Evolutionary conservation across 352 stramenopile genomes (phyloP).

Genomic region (Proteromonas lacertae): DNA sequence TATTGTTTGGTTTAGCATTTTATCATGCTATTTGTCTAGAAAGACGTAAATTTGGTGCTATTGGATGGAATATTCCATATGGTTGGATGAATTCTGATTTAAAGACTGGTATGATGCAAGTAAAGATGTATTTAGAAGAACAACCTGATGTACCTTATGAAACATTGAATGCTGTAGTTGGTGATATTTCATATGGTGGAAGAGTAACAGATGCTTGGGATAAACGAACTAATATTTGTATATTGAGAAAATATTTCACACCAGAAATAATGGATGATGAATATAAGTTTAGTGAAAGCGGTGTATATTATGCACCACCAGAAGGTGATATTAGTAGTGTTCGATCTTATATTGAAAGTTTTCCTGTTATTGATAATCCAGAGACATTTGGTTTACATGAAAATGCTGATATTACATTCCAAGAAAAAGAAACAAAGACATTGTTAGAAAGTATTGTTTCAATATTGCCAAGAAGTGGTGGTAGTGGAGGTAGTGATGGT

Average conservation of each 20-base stretch:
- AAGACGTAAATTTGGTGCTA: conserved; percentile 55
- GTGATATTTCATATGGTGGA: conserved; percentile 66
- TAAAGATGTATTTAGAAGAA: conserved; percentile 53
- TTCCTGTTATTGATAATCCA: conserved; percentile 38
- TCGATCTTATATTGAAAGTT: conserved; percentile 30
- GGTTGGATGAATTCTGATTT: conserved; percentile 79
- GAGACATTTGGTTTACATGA: conserved; percentile 59
- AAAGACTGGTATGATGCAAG: conserved; percentile 57
- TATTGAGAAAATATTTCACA: conserved; percentile 59
- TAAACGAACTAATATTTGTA: conserved; percentile 59
- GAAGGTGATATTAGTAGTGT: conserved; percentile 21
- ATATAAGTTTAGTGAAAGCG: conserved; percentile 31
- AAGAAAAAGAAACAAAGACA: conserved; percentile 48
- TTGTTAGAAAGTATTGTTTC: conserved; percentile 14
- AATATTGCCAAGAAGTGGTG: conserved; percentile 7
- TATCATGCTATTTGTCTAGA: conserved; percentile 73
- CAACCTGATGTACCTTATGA: conserved; percentile 57
- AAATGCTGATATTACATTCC: conserved; percentile 68
- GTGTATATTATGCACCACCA: conserved; percentile 28
- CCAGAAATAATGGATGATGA: conserved; percentile 34
- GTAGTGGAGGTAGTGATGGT: conserved; percentile 4
- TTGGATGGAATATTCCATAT: conserved; percentile 76
- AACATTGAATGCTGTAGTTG: conserved; percentile 65
- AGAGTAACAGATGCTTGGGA: conserved; percentile 68
- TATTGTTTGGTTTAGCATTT: conserved; percentile 51